These are phyloP conservation scores for Talaromyces thailandensis DNA, from an alignment of 495 filamentous ascomycete genomes.

Conservation along the genomic window DNA sequence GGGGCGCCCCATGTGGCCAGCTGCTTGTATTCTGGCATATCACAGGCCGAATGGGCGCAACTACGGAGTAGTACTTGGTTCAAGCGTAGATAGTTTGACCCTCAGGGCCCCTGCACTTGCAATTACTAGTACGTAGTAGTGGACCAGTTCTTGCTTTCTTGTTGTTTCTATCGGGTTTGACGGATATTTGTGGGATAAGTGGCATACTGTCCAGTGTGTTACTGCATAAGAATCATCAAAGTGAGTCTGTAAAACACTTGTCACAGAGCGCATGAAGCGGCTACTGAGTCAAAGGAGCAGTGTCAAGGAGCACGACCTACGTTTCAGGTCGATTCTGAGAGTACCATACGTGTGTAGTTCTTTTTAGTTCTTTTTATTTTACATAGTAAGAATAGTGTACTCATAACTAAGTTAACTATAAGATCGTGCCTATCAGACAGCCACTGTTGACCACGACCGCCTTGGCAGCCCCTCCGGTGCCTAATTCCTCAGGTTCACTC, in stretches of 20 bases:
- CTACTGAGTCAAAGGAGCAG: not conserved
- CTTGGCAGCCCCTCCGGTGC: not conserved
- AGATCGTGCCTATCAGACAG: not conserved
- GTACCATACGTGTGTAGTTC: too few species aligned
- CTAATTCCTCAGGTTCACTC: conserved; percentile 2
- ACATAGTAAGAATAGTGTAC: too few species aligned
- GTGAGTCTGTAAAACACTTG: not conserved
- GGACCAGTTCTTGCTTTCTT: not conserved
- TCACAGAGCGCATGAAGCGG: not conserved
- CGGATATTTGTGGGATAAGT: not conserved
- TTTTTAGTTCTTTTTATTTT: too few species aligned
- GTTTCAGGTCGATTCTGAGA: not conserved
- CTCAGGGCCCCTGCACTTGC: too few species aligned
- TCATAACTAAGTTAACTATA: too few species aligned
- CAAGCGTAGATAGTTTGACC: too few species aligned
- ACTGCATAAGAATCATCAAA: not conserved
- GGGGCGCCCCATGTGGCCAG: not conserved
- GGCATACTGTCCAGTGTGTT: too few species aligned
- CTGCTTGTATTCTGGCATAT: not conserved
- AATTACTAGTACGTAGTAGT: not conserved
- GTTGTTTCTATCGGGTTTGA: not conserved
- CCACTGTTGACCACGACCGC: not conserved
- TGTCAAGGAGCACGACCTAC: not conserved
- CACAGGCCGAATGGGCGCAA: not conserved
- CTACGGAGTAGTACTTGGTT: too few species aligned